phyloP scores from a whole-genome alignment of 768 basidiomycete species.

The Phaeotremella skinneri region DNA sequence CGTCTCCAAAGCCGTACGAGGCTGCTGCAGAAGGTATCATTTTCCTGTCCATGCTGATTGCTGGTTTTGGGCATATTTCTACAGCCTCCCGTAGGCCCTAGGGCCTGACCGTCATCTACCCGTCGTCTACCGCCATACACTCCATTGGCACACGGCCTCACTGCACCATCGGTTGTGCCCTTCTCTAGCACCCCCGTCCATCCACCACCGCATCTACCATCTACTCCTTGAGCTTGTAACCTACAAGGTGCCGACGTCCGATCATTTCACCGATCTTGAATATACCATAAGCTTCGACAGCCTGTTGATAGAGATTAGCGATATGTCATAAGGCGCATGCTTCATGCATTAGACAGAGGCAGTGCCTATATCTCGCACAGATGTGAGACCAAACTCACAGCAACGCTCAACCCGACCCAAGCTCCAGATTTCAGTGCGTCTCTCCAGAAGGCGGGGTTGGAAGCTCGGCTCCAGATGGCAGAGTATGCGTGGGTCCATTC shows the following conservation, averaged over 20 bases:
- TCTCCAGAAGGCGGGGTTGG: constrained; percentile 36
- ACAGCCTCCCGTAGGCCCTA: not conserved
- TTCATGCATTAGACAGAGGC: too few relatives aligned
- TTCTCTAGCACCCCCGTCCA: not conserved
- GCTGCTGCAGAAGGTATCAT: not conserved
- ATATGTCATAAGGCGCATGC: not conserved
- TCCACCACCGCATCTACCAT: not conserved
- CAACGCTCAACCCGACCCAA: constrained; percentile 49
- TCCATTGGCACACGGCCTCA: too few relatives aligned
- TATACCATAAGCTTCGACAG: constrained; percentile 51
- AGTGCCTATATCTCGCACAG: not conserved
- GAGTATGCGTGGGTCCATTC: constrained; percentile 48
- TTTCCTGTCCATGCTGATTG: not conserved
- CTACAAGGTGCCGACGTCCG: constrained; percentile 50
- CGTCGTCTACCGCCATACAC: too few relatives aligned
- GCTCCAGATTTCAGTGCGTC: constrained; percentile 44
- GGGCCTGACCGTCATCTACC: too few relatives aligned
- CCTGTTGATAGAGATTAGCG: constrained; percentile 19
- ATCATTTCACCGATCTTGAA: constrained; percentile 53
- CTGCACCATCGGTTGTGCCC: too few relatives aligned
- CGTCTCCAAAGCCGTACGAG: too few relatives aligned
- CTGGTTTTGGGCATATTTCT: not conserved
- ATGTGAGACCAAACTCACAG: constrained; percentile 38
- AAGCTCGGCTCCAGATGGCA: constrained; percentile 41
- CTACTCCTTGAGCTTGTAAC: constrained; percentile 51